These are phyloP conservation scores for Candida andamanensis DNA, from an alignment of 805 yeast genomes.

Conservation along the genomic window DNA sequence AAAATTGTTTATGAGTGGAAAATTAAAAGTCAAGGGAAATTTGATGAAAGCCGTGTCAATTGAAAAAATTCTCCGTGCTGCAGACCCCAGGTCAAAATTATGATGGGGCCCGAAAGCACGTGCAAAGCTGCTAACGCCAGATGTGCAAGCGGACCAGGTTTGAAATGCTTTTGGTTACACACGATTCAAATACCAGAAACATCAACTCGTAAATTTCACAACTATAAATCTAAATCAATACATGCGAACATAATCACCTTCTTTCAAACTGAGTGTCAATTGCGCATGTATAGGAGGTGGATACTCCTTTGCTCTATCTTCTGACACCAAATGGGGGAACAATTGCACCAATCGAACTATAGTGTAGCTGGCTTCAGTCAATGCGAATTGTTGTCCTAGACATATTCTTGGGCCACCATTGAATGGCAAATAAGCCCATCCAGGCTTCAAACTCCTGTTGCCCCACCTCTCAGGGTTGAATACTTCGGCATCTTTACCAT, in stretches of 20 bases:
- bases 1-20: slow-evolving; percentile 70
- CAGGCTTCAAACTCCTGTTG: slow-evolving; percentile 24
- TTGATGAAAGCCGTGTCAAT: slow-evolving; percentile 77
- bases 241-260: slow-evolving; percentile 12
- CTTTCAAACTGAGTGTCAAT: slow-evolving; percentile 13
- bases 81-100: slow-evolving; percentile 35
- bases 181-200: no score
- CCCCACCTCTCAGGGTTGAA: slow-evolving; percentile 50
- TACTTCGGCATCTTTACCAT: slow-evolving; percentile 42
- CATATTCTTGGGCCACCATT: slow-evolving; percentile 55
- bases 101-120: no score
- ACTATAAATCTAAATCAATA: slow-evolving; percentile 6
- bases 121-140: no score
- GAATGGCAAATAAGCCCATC: slow-evolving; percentile 50
- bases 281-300: slow-evolving; percentile 15
- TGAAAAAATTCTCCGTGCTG: slow-evolving; percentile 53
- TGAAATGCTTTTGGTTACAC: no score
- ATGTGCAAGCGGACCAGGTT: no score
- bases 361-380: slow-evolving; percentile 46
- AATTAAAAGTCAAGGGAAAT: slow-evolving; percentile 76
- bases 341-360: slow-evolving; percentile 29
- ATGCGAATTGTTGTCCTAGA: slow-evolving; percentile 52
- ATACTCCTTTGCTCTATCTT: slow-evolving; percentile 7
- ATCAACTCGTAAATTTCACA: no score
- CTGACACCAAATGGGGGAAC: slow-evolving; percentile 17